These are phyloP conservation scores for Lolium multiflorum DNA, from an alignment of 176 grass and related monocot genomes.

Conservation along the genomic window DNA sequence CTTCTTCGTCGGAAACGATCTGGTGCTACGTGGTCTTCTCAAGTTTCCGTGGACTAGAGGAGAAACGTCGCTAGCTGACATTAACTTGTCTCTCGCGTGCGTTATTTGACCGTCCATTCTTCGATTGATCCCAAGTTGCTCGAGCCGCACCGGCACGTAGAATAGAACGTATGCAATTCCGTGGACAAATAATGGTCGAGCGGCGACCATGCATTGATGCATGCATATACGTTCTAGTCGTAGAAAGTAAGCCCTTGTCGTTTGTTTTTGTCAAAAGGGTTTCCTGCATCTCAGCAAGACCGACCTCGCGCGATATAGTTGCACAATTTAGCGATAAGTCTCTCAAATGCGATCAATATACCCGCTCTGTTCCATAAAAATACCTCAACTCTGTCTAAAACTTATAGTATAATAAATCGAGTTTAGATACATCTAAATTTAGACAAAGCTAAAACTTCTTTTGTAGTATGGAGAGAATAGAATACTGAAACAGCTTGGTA, in stretches of 20 bases:
- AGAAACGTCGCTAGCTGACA: neutral
- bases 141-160: neutral
- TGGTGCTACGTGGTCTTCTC: neutral
- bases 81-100: neutral
- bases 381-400: no score
- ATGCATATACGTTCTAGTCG: no score
- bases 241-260: neutral
- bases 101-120: conserved; percentile 1
- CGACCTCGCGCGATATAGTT: neutral
- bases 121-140: neutral
- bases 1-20: conserved; percentile 8
- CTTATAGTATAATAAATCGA: no score
- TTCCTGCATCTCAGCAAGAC: neutral
- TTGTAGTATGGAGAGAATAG: no score
- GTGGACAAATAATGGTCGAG: neutral
- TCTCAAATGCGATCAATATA: no score
- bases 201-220: no score
- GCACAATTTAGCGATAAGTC: no score
- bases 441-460: no score
- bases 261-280: neutral
- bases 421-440: no score
- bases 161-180: neutral
- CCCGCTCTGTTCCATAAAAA: no score
- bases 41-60: neutral
- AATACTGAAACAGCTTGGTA: no score